phyloP scores from a whole-genome alignment of 768 basidiomycete genomes.

The Leccinum subtestaceum region DNA sequence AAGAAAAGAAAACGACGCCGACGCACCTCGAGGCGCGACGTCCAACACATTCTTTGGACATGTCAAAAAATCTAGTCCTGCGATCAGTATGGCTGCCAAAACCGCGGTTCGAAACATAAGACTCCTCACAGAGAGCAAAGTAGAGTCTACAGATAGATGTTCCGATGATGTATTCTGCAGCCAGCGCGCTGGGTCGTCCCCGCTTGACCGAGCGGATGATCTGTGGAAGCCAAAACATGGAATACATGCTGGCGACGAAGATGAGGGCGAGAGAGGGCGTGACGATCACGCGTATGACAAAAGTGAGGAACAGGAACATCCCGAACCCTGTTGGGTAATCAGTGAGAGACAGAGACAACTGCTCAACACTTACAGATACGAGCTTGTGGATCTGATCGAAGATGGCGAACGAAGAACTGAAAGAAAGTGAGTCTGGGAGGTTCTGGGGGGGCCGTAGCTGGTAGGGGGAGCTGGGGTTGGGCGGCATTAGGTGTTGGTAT shows the following conservation, averaged over 20 bases:
- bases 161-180: constrained; percentile 70
- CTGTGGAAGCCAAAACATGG: constrained; percentile 82
- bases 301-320: constrained; percentile 63
- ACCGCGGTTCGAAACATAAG: background rate
- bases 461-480: constrained; percentile 21
- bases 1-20: background rate
- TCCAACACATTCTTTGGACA: constrained; percentile 89
- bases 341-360: background rate
- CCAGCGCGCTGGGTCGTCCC: constrained; percentile 67
- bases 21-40: constrained; percentile 68
- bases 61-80: constrained; percentile 66
- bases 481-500: constrained; percentile 5
- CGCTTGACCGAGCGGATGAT: constrained; percentile 73
- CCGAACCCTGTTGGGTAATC: constrained; percentile 51
- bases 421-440: constrained; percentile 32
- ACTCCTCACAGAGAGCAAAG: constrained; percentile 67
- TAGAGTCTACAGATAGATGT: constrained; percentile 70
- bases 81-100: background rate
- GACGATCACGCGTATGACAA: constrained; percentile 72
- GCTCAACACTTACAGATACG: constrained; percentile 54
- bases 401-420: constrained; percentile 53
- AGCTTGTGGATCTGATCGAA: constrained; percentile 68
- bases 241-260: constrained; percentile 68
- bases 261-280: constrained; percentile 63
- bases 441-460: constrained; percentile 16